These are phyloP conservation scores for Chenopodium quinoa DNA, from an alignment of 148 eudicot species.

Conservation along the genomic window DNA sequence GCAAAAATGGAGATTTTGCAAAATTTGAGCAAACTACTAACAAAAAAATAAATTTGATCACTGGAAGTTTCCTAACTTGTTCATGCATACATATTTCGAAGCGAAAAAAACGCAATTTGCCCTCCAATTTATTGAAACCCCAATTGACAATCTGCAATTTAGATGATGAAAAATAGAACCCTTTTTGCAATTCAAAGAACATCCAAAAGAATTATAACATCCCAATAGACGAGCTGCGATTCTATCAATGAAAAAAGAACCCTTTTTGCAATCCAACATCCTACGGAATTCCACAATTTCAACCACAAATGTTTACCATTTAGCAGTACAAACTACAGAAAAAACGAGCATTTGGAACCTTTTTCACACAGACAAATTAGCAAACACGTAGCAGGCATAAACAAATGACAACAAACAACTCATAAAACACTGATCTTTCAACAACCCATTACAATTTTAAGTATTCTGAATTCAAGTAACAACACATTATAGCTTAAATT, in stretches of 20 bases:
- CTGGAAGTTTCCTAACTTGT: not conserved
- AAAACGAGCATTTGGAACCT: not conserved
- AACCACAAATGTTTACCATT: not conserved
- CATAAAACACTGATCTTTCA: conserved; percentile 9
- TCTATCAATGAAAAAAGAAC: too few species aligned
- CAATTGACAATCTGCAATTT: not conserved
- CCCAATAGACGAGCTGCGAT: too few species aligned
- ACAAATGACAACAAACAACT: not conserved
- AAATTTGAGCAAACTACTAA: not conserved
- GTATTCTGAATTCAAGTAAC: not conserved
- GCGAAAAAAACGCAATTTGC: not conserved
- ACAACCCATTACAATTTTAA: conserved; percentile 20
- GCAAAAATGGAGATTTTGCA: not conserved
- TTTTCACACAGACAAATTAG: conserved; percentile 1
- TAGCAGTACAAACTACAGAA: not conserved
- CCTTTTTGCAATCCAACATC: too few species aligned
- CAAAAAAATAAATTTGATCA: not conserved
- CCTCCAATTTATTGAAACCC: not conserved
- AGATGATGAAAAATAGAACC: not conserved
- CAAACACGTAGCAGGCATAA: conserved; percentile 22
- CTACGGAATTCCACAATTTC: too few species aligned
- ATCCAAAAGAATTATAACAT: not conserved
- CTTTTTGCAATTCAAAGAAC: not conserved
- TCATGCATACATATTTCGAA: not conserved
- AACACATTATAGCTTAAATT: not conserved